phyloP scores from a whole-genome alignment of 1,139 yeast species.

The Scheffersomyces segobiensis region DNA sequence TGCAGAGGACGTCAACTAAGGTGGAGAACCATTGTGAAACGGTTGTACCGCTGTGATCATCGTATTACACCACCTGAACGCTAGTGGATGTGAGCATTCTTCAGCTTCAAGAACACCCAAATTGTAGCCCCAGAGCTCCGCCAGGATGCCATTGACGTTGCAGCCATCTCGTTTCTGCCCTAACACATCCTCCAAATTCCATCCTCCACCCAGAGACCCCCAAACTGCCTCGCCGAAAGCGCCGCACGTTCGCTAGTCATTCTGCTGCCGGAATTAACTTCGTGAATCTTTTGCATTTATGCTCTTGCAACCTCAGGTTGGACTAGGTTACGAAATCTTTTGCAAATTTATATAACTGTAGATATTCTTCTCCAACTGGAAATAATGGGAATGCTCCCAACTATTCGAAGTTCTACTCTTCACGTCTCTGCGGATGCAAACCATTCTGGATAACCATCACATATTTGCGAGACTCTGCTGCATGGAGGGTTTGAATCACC shows the following conservation, averaged over 20 bases:
- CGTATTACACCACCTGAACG: background rate
- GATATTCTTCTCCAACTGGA: background rate
- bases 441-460: background rate
- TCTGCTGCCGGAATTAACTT: background rate
- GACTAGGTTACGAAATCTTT: background rate
- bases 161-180: background rate
- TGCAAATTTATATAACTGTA: background rate
- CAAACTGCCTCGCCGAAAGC: background rate
- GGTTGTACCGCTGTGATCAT: background rate
- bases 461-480: background rate
- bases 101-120: background rate
- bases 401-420: background rate
- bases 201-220: background rate
- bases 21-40: background rate
- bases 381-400: background rate
- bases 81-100: background rate
- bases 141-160: background rate
- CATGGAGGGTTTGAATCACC: background rate
- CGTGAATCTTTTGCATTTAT: background rate
- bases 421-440: background rate
- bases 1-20: background rate
- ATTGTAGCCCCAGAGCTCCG: background rate
- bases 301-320: background rate
- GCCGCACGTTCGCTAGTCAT: background rate
- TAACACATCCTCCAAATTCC: background rate